phyloP scores from a whole-genome alignment of 805 yeast species.

The Metschnikowia hibisci region DNA sequence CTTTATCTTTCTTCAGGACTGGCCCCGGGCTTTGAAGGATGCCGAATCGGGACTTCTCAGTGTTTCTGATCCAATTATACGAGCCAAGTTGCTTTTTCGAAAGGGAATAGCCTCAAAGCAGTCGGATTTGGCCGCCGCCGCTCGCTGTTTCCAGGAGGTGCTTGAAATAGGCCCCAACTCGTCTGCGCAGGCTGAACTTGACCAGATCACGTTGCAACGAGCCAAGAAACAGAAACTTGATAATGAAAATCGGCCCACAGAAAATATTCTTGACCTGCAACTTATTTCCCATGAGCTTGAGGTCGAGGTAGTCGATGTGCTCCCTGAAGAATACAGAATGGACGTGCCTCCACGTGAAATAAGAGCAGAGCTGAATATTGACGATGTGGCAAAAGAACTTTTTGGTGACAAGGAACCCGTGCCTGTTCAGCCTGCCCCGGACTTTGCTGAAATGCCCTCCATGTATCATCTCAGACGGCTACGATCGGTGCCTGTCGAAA shows the following conservation, averaged over 20 bases:
- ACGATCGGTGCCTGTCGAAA: conserved; percentile 22
- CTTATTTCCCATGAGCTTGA: conserved; percentile 20
- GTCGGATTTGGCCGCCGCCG: conserved; percentile 23
- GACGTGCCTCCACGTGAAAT: neutral
- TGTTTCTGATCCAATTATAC: conserved; percentile 27
- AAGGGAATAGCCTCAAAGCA: conserved; percentile 40
- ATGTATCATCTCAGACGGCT: conserved; percentile 27
- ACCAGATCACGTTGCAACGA: conserved; percentile 7
- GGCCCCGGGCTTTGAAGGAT: conserved; percentile 46
- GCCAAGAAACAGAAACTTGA: conserved; percentile 13
- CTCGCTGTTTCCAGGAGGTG: conserved; percentile 31
- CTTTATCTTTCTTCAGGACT: conserved; percentile 48
- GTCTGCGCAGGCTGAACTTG: conserved; percentile 36
- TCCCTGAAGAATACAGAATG: conserved; percentile 32
- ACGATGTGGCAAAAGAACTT: conserved; percentile 8
- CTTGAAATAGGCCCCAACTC: conserved; percentile 42
- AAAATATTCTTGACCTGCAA: no score
- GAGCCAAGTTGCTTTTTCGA: conserved; percentile 51
- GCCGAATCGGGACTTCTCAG: conserved; percentile 46
- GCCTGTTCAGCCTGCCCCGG: neutral
- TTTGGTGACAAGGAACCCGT: conserved; percentile 5
- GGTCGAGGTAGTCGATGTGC: conserved; percentile 38
- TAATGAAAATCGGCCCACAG: neutral
- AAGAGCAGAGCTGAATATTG: conserved; percentile 2
- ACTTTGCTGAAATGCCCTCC: conserved; percentile 21